phyloP scores from a whole-genome alignment of 257 asterid species.

The Datura wrightii region DNA sequence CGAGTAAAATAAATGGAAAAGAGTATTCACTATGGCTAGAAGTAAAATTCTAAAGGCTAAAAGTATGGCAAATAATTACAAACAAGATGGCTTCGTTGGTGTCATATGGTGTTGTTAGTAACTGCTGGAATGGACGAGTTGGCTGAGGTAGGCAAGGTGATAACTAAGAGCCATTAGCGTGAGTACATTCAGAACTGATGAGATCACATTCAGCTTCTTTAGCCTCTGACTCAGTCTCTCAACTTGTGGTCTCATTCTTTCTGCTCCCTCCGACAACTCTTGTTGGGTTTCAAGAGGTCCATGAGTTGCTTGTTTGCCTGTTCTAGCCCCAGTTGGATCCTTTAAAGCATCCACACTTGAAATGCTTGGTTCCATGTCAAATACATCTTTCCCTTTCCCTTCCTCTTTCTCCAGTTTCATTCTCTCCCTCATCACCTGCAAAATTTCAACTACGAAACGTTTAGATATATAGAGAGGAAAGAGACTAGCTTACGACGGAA shows the following conservation, averaged over 20 bases:
- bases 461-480: too few relatives aligned
- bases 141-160: slow-evolving; percentile 66
- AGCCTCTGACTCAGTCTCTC: slow-evolving; percentile 41
- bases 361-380: slow-evolving; percentile 13
- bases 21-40: too few relatives aligned
- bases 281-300: slow-evolving; percentile 24
- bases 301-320: not conserved
- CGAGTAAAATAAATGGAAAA: too few relatives aligned
- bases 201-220: slow-evolving; percentile 55
- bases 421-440: slow-evolving; percentile 72
- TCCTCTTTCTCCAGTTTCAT: slow-evolving; percentile 81
- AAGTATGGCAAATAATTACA: slow-evolving; percentile 1
- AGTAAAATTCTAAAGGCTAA: too few relatives aligned
- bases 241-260: slow-evolving; percentile 32
- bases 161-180: slow-evolving; percentile 59
- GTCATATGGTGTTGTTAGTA: not conserved
- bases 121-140: not conserved
- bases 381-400: slow-evolving; percentile 42
- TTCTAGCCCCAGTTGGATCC: not conserved
- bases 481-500: too few relatives aligned
- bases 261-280: slow-evolving; percentile 30
- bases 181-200: slow-evolving; percentile 64
- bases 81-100: too few relatives aligned
- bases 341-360: not conserved
- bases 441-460: not conserved